Conservation (phyloP, 2,329 filamentous ascomycete species). For the Xylaria sp. region DNA sequence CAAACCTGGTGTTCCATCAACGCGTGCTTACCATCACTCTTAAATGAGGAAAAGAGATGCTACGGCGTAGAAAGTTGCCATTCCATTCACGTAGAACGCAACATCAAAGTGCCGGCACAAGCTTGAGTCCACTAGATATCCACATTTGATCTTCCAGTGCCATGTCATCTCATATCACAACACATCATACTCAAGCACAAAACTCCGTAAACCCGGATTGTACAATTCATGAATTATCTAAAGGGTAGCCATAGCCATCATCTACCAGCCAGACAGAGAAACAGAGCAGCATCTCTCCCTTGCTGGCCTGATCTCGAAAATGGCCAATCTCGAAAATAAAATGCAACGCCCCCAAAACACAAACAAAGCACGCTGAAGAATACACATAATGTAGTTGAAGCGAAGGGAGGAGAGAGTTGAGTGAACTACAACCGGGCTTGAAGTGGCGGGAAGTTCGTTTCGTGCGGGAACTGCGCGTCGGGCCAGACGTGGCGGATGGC, state of each 20-base stretch:
- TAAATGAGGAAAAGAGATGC: too few species aligned
- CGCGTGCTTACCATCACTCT: too few species aligned
- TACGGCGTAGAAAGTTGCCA: too few species aligned
- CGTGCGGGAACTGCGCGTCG: conserved; percentile 75
- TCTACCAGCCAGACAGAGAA: neutral
- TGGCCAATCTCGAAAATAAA: neutral
- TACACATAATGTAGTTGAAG: conserved; percentile 4
- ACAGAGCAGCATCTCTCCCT: neutral
- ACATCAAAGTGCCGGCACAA: too few species aligned
- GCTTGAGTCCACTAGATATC: too few species aligned
- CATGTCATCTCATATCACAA: too few species aligned
- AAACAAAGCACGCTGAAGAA: conserved; percentile 14
- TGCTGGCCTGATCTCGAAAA: neutral
- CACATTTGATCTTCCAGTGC: too few species aligned
- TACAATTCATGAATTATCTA: neutral
- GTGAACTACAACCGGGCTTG: conserved; percentile 66
- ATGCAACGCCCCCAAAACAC: conserved; percentile 11
- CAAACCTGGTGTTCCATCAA: too few species aligned
- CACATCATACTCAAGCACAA: too few species aligned
- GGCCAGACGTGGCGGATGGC: conserved; percentile 90
- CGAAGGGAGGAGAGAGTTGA: neutral
- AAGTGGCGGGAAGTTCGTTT: conserved; percentile 57
- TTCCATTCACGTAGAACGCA: too few species aligned
- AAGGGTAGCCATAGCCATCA: neutral
- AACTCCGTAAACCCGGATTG: neutral